Evolutionary conservation across 2,329 filamentous ascomycete genomes (phyloP), one percentile per base, ranked within the genome.

Genomic region (Leptographium radiaticola): DNA sequence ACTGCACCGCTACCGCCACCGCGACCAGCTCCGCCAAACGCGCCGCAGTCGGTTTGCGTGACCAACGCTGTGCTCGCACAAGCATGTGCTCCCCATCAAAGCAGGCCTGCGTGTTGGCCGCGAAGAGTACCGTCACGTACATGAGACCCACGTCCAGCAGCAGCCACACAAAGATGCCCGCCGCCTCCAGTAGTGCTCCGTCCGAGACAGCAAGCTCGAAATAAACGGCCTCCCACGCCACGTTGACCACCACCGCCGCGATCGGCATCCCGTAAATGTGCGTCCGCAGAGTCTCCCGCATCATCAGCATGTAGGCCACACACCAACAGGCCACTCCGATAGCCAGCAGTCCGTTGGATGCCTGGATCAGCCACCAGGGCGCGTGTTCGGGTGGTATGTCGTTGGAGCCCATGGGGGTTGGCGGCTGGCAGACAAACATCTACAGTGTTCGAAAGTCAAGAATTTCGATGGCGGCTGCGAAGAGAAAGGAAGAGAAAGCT

Each of bases 181-280:
- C 57, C 13, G 64, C 64, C 59, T 78, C 75, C 2, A 49, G 11
- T 11, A 74, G 59, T 1, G 62, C 59, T 6, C 65, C 62, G 56
- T 76, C 73, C 54, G 69, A 66, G 16, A 77, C 71, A 57, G 67
- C 73, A 30, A 75, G 63, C 2, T 68, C 68, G 62, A 74, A 75
- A 16, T 39, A 49, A 53, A 79, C 65, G 3, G 75, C 62, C 60
- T 79, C 75, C 75, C 75, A 78, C 1, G 70, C 70, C 38, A 77
- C 67, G 56, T 79, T 78, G 60, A 73, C 60, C 15, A 70, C 69
- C 11, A 78, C 70, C 0, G 72, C 68, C 49, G 75, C 61, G 12
- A 77, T 60, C 0, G 75, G 75, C 63, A 77, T 74, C 39, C 74
- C 68, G 58, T 75, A 77, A 6, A 72, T 72, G 40, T 67, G 66